A percentile compares a stretch with the other conserved stretches of the same genome.
These are phyloP conservation scores for Lachnellula occidentalis DNA, from an alignment of 2,329 filamentous ascomycete species.

Conservation along the genomic window DNA sequence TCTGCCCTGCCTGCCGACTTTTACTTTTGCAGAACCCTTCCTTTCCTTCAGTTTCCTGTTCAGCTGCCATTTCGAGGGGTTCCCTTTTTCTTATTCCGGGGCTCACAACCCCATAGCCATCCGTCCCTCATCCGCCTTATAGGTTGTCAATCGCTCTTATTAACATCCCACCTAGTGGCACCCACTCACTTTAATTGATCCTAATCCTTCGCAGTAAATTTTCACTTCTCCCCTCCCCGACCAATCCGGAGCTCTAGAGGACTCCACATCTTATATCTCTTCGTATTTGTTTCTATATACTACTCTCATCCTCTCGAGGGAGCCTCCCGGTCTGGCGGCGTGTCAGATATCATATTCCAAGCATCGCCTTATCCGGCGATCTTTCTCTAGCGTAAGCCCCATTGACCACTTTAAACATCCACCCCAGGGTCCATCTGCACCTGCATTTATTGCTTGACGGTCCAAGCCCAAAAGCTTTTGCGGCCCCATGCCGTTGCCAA, in stretches of 20 bases:
- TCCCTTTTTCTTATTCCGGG: background rate
- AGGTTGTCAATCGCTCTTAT: background rate
- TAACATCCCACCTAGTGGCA: background rate
- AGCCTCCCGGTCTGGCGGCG: constrained; percentile 2
- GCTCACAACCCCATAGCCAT: background rate
- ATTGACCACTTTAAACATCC: constrained; percentile 11
- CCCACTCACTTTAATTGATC: background rate
- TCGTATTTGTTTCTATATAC: background rate
- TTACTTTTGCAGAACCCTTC: background rate
- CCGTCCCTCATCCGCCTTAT: background rate
- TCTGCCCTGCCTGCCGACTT: background rate
- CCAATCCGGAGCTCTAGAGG: background rate
- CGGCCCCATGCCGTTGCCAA: background rate
- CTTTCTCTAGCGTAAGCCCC: constrained; percentile 21
- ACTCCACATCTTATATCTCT: background rate
- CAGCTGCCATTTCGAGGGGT: background rate
- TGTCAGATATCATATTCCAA: constrained; percentile 21
- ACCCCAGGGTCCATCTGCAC: background rate
- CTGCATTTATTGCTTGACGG: constrained; percentile 2
- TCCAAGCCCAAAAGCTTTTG: constrained; percentile 8
- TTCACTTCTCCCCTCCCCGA: background rate
- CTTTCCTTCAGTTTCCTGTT: background rate
- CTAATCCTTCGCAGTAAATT: background rate
- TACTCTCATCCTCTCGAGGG: too few relatives aligned
- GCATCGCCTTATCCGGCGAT: constrained; percentile 24